Percentiles rank a stretch among this genome's conserved stretches.
Conservation (phyloP, 371 early-diverging fungal species). For the Cokeromyces recurvatus region DNA sequence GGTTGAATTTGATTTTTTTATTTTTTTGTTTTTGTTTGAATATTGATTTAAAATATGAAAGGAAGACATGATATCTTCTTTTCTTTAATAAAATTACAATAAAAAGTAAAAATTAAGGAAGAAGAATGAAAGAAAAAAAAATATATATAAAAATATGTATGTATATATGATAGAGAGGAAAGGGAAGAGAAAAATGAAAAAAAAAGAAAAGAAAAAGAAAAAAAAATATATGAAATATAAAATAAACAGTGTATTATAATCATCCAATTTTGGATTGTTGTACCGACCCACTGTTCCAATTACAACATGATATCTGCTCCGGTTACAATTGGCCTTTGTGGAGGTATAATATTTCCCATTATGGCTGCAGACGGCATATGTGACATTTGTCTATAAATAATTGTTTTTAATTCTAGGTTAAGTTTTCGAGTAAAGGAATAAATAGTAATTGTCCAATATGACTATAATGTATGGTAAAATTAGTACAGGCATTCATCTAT, state of each 20-base stretch:
- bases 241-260: too few relatives aligned
- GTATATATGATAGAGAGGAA: too few relatives aligned
- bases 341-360: slow-evolving; percentile 3
- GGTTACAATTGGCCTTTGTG: not conserved
- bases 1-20: not conserved
- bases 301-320: not conserved
- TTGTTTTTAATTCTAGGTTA: not conserved
- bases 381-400: not conserved
- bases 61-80: not conserved
- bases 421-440: slow-evolving; percentile 31
- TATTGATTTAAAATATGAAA: slow-evolving; percentile 3
- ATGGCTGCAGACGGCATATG: not conserved
- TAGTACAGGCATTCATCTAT: not conserved
- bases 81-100: slow-evolving; percentile 1
- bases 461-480: slow-evolving; percentile 13
- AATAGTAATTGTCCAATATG: slow-evolving; percentile 42
- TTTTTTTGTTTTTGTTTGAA: not conserved
- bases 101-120: too few relatives aligned
- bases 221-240: too few relatives aligned
- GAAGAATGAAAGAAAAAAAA: too few relatives aligned
- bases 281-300: too few relatives aligned
- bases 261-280: too few relatives aligned
- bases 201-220: too few relatives aligned
- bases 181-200: too few relatives aligned
- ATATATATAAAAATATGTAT: too few relatives aligned